Base-by-base conservation (phyloP, 1,284 basidiomycete species). In the Retiboletus flavoniger region DNA sequence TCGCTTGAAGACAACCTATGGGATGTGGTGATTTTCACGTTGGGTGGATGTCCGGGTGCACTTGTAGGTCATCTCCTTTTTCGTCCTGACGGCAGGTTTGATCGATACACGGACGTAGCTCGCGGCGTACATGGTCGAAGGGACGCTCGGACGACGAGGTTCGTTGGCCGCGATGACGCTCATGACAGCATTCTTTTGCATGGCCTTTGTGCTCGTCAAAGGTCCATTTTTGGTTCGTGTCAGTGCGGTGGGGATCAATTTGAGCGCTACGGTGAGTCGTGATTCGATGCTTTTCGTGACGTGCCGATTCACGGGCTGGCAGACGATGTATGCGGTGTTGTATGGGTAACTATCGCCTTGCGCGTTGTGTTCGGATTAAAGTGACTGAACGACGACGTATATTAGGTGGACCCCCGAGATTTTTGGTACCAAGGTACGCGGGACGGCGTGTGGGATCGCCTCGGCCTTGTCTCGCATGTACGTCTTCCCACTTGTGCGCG, bases 311-410 rank as follows among this genome's bases (percentile, higher is more conserved):
- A 47, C 3, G 31, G 8, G 50, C 13, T 35, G 34, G 13, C 60
- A 88, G 86, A 78, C 91, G 2, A 96, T 95, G 92, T 96, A 92
- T 82, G 89, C 92, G 10, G 88, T 95, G 8, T 66, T 95, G 50
- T 95, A 94, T 71, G 85, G 89, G 81, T 85, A 51, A 59, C 72
- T 66, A 9, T 17, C 16, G 21, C 9, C 14, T 26, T 6, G 2
- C 21, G 9, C 11, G 1, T n/a, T 28, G 29, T 4, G 17, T 21
- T 19, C 10, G n/a, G 8, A n/a, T 8, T 5, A 7, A n/a, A 1
- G 19, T 40, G 34, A 11, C 34, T 39, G 9, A 50, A 7, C 9
- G 26, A 4, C 21, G 2, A 35, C n/a, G 13, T 9, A 14, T 11
- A 14, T 8, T 16, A 85, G 84, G 6, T 94, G 93, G 91, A 95